Base-by-base conservation (phyloP, 805 yeast species). In the Suhomyces pyralidae region DNA sequence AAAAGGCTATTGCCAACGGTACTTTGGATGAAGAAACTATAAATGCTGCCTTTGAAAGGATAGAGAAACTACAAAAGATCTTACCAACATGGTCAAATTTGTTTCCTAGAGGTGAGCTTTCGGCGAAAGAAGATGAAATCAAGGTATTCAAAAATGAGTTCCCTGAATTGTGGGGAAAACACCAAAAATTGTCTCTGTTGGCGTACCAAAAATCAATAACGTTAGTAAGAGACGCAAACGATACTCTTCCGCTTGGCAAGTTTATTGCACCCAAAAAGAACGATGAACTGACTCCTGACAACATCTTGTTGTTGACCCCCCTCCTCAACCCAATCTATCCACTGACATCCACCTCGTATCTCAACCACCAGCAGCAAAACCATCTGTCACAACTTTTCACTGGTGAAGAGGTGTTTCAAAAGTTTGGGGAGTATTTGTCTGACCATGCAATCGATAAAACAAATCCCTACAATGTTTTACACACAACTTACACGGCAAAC, bases 401-500 rank as follows among this genome's bases (percentile, higher is more conserved):
- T 3, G 83, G 83, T 2, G 84, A 81, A 56, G 83, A 79, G 49
- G 79, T 81, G 5, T 79, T 82, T 55, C 75, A 74, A 55, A 76
- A 77, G 38, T 80, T 82, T 59, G 86, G 86, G 7, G 70, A 73
- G 19, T 58, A 70, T 46, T 57, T 82, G 19, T 70, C 81, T 7
- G 65, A 71, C 40, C 76, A 74, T 48, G 62, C 66, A 2, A 56
- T 56, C 5, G 62, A 60, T 40, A 52, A 55, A 20, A 58, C 59
- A 19, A 62, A 57, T 10, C 62, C 76, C 3, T 81, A 77, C 57
- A 78, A 79, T 52, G 81, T 83, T 1, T 60, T 77, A 8, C 87
- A 83, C 60, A 79, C 85, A 1, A 77, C 84, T 2, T 83, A 83
- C 58, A 81, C 86, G 0, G 85, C 78, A 5, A 77, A 79, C 55